A percentile compares a stretch with the other conserved stretches of the same genome.
phyloP scores from a whole-genome alignment of 306 rosid species.

The Ormosia emarginata region DNA sequence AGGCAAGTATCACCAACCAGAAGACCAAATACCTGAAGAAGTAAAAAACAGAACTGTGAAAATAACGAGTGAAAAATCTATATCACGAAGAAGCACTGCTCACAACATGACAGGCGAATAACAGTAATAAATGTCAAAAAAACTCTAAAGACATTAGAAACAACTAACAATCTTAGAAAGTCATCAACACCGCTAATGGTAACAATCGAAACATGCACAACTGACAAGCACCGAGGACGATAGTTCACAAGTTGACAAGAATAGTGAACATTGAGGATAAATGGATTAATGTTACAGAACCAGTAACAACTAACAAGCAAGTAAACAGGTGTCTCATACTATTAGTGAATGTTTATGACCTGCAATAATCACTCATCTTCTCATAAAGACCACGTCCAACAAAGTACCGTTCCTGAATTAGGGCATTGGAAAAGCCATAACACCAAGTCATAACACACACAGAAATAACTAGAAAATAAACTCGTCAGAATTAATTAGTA shows the following conservation, averaged over 20 bases:
- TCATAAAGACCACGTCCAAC: constrained; percentile 98
- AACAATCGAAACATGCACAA: constrained; percentile 7
- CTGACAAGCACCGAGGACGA: background rate
- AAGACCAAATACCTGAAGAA: constrained; percentile 67
- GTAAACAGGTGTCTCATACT: background rate
- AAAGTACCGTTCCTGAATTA: constrained; percentile 80
- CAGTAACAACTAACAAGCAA: constrained; percentile 2
- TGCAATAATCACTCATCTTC: constrained; percentile 77
- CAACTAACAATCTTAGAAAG: background rate
- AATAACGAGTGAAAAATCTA: background rate
- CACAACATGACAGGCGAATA: background rate
- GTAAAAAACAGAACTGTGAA: constrained; percentile 2
- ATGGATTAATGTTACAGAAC: background rate
- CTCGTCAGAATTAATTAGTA: background rate
- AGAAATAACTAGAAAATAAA: background rate
- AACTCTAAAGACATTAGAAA: background rate
- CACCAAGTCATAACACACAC: constrained; percentile 20
- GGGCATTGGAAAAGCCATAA: constrained; percentile 22
- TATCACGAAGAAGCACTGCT: constrained; percentile 4
- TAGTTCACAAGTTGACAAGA: constrained; percentile 2
- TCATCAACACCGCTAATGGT: background rate
- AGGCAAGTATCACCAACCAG: constrained; percentile 80
- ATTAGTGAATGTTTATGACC: constrained; percentile 38
- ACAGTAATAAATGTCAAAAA: background rate
- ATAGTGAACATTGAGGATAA: background rate